Conservation (phyloP, 208 protist genomes). For the Leptomonas pyrrhocoris region DNA sequence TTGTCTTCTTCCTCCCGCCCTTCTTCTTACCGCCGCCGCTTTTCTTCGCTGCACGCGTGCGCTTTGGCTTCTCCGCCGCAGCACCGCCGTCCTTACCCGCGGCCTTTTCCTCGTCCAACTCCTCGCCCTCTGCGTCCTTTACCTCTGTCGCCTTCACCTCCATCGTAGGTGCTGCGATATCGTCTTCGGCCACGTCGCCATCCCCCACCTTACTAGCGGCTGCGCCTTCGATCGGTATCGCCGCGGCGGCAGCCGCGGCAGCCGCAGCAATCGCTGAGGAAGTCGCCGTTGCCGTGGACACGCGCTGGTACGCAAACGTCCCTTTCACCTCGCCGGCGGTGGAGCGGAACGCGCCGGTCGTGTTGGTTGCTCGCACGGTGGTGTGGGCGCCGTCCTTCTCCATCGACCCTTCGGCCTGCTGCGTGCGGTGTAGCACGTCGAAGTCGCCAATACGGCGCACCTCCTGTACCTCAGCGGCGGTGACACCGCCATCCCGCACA, state of each 20-base stretch:
- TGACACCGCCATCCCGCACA: conserved; percentile 26
- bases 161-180: not conserved
- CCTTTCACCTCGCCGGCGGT: conserved; percentile 27
- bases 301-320: conserved; percentile 25
- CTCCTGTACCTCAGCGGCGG: conserved; percentile 24
- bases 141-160: conserved; percentile 10
- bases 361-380: conserved; percentile 17
- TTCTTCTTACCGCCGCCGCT: conserved; percentile 23
- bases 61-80: not conserved
- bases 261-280: not conserved
- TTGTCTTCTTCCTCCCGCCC: conserved; percentile 30
- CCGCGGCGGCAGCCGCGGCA: not conserved
- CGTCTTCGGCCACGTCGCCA: not conserved
- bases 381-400: conserved; percentile 20
- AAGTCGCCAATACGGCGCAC: conserved; percentile 25
- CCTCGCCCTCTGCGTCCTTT: not conserved
- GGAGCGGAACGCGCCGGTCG: conserved; percentile 34
- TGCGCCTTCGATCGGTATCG: not conserved
- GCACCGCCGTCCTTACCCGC: conserved; percentile 19
- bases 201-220: not conserved
- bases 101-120: conserved; percentile 7
- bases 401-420: conserved; percentile 1
- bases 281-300: conserved; percentile 9
- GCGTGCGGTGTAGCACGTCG: conserved; percentile 26
- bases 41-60: not conserved